Base-by-base conservation (phyloP, 148 eudicot species). In the Pouteria glomerata region DNA sequence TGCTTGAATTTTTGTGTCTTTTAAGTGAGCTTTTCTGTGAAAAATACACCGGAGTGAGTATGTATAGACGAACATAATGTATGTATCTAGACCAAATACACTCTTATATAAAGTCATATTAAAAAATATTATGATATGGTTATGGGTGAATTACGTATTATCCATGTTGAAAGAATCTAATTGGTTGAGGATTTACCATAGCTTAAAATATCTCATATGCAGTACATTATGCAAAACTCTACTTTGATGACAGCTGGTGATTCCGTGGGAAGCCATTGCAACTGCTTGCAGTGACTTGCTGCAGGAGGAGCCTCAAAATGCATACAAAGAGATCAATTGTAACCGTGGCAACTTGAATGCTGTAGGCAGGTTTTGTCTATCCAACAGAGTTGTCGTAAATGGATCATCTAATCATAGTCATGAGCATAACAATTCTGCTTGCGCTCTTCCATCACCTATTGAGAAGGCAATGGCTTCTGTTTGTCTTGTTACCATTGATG, bases 251-350 rank as follows among this genome's bases (percentile, higher is more conserved):
- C 91, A 95, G 99, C 75, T 92, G 80, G 87, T 92, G 72, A 87
- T 92, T 77, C 93, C 99, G 57, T 95, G 97, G 99, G 89, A 83
- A 69, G 86, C 94, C 75, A 88, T 95, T 80, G 86, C 85, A 77
- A 81, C 83, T 79, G 89, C 87, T 76, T 84, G 87, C 82, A 69
- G 78, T 73, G 83, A 79, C 74, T 80, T 84, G 57, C 79, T 74
- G 80, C 81, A 77, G 76, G 80, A 76, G 66, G 59, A 73, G 59
- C 72, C 77, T 74, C 83, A 44, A 55, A 68, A 73, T 67, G 68
- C 71, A 68, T 65, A 24, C 59, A 73, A 67, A 69, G 58, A 59
- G 63, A 39, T 61, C 52, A 74, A 78, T 27, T 59, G 29, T 66
- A 33, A 63, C n/a, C 34, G 64, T 53, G 73, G 61, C 23, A 75